These are phyloP conservation scores for Termitomyces sp. DNA, from an alignment of 768 basidiomycete genomes.

Conservation along the genomic window DNA sequence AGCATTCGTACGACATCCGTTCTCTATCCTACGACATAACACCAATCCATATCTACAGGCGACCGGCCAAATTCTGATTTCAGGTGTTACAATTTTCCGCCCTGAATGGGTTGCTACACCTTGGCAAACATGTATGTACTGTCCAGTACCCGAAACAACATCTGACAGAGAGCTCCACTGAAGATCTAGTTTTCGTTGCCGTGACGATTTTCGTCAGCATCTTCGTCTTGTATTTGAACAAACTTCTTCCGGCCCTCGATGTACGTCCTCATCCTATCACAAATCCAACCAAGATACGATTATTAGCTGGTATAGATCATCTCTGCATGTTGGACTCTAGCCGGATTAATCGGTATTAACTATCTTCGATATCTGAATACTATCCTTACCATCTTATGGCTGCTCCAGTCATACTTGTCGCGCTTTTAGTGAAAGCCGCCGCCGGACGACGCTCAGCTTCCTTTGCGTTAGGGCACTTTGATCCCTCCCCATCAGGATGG, in stretches of 20 bases:
- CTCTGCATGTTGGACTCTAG: conserved; percentile 57
- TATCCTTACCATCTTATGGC: neutral
- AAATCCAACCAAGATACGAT: neutral
- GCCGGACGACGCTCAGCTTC: conserved; percentile 46
- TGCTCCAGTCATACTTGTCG: conserved; percentile 45
- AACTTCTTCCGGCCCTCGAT: conserved; percentile 42
- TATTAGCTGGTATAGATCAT: conserved; percentile 30
- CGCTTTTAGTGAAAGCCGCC: conserved; percentile 52
- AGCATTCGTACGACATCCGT: conserved; percentile 40
- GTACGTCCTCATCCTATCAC: conserved; percentile 18
- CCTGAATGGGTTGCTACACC: conserved; percentile 52
- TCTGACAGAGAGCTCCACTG: neutral
- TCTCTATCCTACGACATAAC: neutral
- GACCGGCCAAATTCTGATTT: conserved; percentile 53
- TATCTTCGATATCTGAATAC: neutral
- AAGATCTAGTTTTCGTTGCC: conserved; percentile 53
- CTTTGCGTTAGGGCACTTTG: conserved; percentile 54
- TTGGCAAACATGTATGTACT: conserved; percentile 52
- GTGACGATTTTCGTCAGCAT: conserved; percentile 40
- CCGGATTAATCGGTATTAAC: conserved; percentile 45
- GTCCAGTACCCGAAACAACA: neutral
- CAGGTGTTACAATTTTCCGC: conserved; percentile 51
- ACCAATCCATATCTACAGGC: conserved; percentile 26
- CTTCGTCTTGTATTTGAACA: conserved; percentile 55
- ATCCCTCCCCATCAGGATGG: conserved; percentile 62